Conservation (phyloP, 306 rosid species). For the Begonia peltatifolia region DNA sequence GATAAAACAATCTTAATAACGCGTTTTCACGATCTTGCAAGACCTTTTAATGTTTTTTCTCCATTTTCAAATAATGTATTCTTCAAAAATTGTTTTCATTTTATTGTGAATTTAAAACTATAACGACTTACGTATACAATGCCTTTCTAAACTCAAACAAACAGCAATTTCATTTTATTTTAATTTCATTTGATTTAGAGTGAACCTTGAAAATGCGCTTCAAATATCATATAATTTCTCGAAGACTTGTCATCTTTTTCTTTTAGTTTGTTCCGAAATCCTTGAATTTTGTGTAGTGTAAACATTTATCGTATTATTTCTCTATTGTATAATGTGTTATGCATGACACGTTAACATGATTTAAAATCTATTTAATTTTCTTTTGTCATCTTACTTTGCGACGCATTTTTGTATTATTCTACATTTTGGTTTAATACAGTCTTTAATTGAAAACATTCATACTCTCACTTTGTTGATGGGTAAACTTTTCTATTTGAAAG, state of each 20-base stretch:
- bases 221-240: neutral
- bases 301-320: constrained; percentile 4
- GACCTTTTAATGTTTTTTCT: no score
- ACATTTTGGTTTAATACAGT: neutral
- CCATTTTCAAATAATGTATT: no score
- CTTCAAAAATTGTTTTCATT: no score
- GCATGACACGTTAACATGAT: neutral
- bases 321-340: neutral
- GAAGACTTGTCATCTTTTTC: neutral
- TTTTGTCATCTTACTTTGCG: neutral
- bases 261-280: neutral
- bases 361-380: neutral
- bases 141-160: constrained; percentile 4
- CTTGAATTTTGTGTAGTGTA: constrained; percentile 6
- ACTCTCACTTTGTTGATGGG: constrained; percentile 2
- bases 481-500: constrained; percentile 10
- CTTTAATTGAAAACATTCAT: neutral
- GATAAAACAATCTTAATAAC: no score
- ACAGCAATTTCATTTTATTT: neutral
- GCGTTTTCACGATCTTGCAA: no score
- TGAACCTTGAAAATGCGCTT: neutral
- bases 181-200: neutral
- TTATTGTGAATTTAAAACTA: no score
- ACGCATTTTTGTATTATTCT: neutral
- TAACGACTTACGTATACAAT: neutral